phyloP scores from a whole-genome alignment of 495 filamentous ascomycete species.

The Neurospora sublineolata region DNA sequence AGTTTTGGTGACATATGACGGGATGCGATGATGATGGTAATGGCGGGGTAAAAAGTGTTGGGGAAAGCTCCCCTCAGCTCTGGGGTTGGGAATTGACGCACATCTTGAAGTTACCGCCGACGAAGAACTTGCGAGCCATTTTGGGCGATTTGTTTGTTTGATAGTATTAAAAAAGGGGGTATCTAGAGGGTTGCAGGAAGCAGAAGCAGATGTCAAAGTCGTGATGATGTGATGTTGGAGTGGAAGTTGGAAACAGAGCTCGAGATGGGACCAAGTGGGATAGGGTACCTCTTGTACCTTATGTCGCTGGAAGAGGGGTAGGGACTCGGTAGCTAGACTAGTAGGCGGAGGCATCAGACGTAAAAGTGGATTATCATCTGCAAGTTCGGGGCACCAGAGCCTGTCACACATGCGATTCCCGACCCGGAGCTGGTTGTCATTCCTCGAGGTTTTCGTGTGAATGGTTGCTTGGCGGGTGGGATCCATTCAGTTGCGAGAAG shows the following conservation, averaged over 20 bases:
- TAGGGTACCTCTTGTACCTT: background rate
- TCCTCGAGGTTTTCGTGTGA: background rate
- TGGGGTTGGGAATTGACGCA: constrained; percentile 26
- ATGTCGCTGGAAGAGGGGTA: background rate
- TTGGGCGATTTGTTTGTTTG: constrained; percentile 21
- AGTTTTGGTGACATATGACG: constrained; percentile 6
- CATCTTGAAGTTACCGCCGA: constrained; percentile 99
- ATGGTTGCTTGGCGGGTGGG: background rate
- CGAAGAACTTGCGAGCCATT: constrained; percentile 97
- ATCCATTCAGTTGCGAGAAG: background rate
- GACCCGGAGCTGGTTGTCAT: background rate
- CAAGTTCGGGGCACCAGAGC: background rate
- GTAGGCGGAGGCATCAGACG: background rate
- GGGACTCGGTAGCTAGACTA: background rate
- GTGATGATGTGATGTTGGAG: background rate
- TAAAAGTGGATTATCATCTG: background rate
- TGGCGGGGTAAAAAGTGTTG: constrained; percentile 20
- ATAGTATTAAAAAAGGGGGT: background rate
- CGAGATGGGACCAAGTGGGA: background rate
- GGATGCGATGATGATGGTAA: background rate
- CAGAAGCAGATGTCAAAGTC: background rate
- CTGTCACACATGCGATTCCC: background rate
- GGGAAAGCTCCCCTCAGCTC: background rate
- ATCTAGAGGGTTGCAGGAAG: background rate
- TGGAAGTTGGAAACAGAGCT: background rate